phyloP scores from a whole-genome alignment of 2,329 filamentous ascomycete species.

The Colletotrichum ledebouriae region DNA sequence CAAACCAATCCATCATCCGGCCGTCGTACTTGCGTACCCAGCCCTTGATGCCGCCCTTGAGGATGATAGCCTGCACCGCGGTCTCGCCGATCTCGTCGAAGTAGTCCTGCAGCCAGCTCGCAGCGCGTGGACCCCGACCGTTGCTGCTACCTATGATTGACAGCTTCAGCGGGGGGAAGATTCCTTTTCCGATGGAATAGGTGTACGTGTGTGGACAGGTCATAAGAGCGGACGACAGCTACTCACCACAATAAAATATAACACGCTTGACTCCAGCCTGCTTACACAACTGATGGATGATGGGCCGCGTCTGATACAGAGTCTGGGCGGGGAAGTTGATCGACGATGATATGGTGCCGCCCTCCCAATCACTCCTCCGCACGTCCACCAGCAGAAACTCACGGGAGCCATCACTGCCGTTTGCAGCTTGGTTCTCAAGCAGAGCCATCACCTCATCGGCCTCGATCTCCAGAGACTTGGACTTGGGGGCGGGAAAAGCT shows the following conservation, averaged over 20 bases:
- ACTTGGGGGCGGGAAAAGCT: constrained; percentile 58
- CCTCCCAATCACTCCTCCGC: constrained; percentile 67
- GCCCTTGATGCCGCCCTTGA: constrained; percentile 67
- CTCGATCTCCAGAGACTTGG: constrained; percentile 54
- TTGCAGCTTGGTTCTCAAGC: constrained; percentile 54
- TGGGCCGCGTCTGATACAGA: constrained; percentile 63
- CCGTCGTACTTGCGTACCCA: constrained; percentile 66
- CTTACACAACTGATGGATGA: constrained; percentile 63
- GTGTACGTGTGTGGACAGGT: constrained; percentile 3
- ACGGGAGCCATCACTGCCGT: constrained; percentile 46
- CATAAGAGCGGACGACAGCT: neutral
- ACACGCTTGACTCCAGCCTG: constrained; percentile 62
- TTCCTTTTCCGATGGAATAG: neutral
- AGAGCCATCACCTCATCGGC: constrained; percentile 56
- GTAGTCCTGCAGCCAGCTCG: constrained; percentile 70
- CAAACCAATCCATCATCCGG: constrained; percentile 64
- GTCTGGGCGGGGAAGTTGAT: constrained; percentile 70
- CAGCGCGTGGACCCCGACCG: constrained; percentile 65
- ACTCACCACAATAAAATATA: constrained; percentile 69
- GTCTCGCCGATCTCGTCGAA: constrained; percentile 60
- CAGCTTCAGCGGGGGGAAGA: constrained; percentile 15
- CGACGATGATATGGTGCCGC: constrained; percentile 71
- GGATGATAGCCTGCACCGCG: constrained; percentile 59
- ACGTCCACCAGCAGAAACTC: constrained; percentile 66
- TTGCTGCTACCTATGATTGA: constrained; percentile 60